Evolutionary conservation across 345 rosid genomes (phyloP), one percentile per base, ranked within the genome.

Genomic region (Citrus mangshanensis): DNA sequence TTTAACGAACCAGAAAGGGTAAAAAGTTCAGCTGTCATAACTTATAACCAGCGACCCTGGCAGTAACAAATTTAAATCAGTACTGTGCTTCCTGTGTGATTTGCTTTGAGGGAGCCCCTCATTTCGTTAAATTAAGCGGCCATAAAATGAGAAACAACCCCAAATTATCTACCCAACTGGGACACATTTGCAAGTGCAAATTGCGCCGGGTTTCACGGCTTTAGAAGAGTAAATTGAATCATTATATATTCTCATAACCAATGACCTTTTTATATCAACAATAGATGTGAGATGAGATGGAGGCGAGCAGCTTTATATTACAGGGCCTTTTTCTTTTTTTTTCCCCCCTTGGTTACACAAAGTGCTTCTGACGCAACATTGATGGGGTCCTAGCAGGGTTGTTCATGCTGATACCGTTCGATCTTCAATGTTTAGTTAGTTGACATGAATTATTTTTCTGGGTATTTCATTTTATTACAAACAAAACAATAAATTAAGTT

Each of bases 151-250:
- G 16, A 27, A 40, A 40, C 73, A 25, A 4, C 4, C 59, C 72
- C 42, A 68, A 38, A 56, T 2, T 1, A 38, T 25, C 35, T 38
- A 60, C 73, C 73, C 6, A 60, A 38, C 55, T 28, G 76, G 67
- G 68, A 10, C 76, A 73, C 0, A 21, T 16, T 46, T 46, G 51
- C 51, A 46, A 13, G 5, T 46, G 51, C 16, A 13, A 46, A 46
- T 46, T 13, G 13, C 7, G 60, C 61, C 78, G 78, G 46, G 24
- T 49, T 30, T 75, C 62, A 30, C 71, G 78, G 78, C 78, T 75
- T 75, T 75, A 1, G 4, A 14, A 64, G 49, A 64, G 19, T 34
- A 40, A 25, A 40, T 42, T 19, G 77, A 74, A 62, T 61, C 21
- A 63, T 75, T 21, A 32, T 28, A 51, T 54, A 0, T 4, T 18